phyloP scores from a whole-genome alignment of 192 early-diverging fungal genomes.

The Umbelopsis isabellina region DNA sequence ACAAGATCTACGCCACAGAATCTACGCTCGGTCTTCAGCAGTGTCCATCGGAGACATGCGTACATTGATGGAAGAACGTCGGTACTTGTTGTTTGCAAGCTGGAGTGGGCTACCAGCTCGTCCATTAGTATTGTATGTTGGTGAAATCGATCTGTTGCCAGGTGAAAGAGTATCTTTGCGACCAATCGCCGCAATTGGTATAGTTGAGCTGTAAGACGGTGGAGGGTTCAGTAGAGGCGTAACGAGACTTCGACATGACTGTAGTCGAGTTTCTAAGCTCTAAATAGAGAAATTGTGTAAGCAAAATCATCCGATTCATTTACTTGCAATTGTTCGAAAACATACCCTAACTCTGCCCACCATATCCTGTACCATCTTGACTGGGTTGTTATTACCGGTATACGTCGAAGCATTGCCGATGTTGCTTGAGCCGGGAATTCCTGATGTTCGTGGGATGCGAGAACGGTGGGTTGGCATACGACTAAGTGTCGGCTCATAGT shows the following conservation, averaged over 20 bases:
- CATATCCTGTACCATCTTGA: constrained; percentile 75
- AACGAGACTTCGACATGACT: constrained; percentile 74
- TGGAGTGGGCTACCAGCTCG: constrained; percentile 30
- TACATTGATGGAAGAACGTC: constrained; percentile 29
- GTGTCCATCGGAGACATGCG: constrained; percentile 15
- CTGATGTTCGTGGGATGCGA: constrained; percentile 22
- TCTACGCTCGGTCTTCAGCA: constrained; percentile 1
- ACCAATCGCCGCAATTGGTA: constrained; percentile 21
- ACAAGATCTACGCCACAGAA: neutral
- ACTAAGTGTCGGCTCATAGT: constrained; percentile 28
- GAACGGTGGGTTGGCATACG: constrained; percentile 17
- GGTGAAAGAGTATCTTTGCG: constrained; percentile 22
- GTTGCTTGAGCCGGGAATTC: constrained; percentile 29
- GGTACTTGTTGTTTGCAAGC: constrained; percentile 35
- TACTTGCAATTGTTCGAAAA: neutral
- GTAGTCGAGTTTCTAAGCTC: constrained; percentile 73
- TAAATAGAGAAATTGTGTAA: constrained; percentile 25
- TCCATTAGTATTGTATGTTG: constrained; percentile 26
- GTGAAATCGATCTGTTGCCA: constrained; percentile 20
- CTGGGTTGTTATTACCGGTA: constrained; percentile 54
- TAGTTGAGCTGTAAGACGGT: constrained; percentile 38
- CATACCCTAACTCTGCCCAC: constrained; percentile 74
- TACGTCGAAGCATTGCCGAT: constrained; percentile 17
- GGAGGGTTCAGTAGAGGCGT: constrained; percentile 70
- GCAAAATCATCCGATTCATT: constrained; percentile 5